A percentile compares a stretch with the other conserved stretches of the same genome.
Evolutionary conservation across 2,329 filamentous ascomycete genomes (phyloP).

Genomic region (Cercospora berteroae): DNA sequence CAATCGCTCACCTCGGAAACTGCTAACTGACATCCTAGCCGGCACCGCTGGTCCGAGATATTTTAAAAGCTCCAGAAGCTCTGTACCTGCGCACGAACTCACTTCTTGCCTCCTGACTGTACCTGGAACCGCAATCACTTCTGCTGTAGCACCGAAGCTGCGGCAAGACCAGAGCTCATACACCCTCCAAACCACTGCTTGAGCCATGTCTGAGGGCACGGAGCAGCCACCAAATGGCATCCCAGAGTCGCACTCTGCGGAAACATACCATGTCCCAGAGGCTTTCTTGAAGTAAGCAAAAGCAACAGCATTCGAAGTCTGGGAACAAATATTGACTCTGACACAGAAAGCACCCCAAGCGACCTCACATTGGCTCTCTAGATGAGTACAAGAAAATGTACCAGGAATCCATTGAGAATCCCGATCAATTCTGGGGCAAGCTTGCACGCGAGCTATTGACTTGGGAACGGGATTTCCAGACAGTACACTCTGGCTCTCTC

Average conservation of each 20-base stretch:
- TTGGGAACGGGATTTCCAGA: conserved; percentile 90
- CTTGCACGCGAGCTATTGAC: conserved; percentile 84
- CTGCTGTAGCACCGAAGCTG: conserved; percentile 7
- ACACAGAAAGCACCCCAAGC: conserved; percentile 58
- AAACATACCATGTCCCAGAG: conserved; percentile 32
- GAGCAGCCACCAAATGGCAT: conserved; percentile 26
- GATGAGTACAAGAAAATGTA: conserved; percentile 65
- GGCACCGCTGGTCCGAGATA: conserved; percentile 17
- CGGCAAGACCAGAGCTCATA: conserved; percentile 8
- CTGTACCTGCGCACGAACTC: conserved; percentile 10
- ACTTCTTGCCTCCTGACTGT: background rate
- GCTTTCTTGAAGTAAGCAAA: conserved; percentile 44
- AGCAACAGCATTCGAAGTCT: background rate
- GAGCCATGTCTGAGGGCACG: conserved; percentile 28
- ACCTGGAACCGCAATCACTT: background rate
- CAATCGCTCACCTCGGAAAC: conserved; percentile 12
- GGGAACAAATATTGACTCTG: conserved; percentile 11
- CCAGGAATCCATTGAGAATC: conserved; percentile 83
- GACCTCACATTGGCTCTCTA: conserved; percentile 58
- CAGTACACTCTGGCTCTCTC: conserved; percentile 75
- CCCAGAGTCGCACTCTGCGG: conserved; percentile 30
- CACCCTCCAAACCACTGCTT: background rate
- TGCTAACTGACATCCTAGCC: conserved; percentile 13
- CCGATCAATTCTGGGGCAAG: conserved; percentile 84
- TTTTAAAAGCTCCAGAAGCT: conserved; percentile 9